A percentile compares a stretch with the other conserved stretches of the same genome.
Conservation (phyloP, 768 basidiomycete genomes). For the Russula virescens region DNA sequence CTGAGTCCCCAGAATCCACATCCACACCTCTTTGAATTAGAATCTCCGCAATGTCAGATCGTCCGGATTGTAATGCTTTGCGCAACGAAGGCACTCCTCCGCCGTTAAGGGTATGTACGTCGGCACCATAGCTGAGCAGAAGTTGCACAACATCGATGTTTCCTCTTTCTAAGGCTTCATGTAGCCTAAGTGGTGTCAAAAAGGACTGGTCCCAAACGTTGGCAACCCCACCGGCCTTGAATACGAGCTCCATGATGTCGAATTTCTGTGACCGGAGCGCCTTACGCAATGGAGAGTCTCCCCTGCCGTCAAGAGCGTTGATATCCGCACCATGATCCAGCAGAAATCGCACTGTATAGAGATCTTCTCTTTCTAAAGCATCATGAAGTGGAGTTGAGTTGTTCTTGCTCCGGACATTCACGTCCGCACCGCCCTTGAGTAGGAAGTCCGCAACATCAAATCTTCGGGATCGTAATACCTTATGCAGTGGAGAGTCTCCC, state of each 20-base stretch:
- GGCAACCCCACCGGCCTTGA: not conserved
- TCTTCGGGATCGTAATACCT: no score
- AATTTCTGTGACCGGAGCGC: not conserved
- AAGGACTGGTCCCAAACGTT: not conserved
- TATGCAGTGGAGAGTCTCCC: no score
- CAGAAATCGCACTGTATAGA: not conserved
- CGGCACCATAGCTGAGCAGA: no score
- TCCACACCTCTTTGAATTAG: not conserved
- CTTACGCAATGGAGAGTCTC: not conserved
- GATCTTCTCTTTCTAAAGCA: not conserved
- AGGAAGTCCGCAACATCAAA: no score
- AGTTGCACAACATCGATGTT: not conserved
- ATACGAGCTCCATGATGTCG: not conserved
- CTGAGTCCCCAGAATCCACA: not conserved
- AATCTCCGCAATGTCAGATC: no score
- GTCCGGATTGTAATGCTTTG: no score
- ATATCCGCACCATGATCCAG: no score
- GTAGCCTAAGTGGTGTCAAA: not conserved
- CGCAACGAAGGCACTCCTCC: no score
- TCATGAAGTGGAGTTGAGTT: not conserved
- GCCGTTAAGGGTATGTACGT: no score
- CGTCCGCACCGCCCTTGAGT: no score
- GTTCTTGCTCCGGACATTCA: not conserved
- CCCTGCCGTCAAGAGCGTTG: no score
- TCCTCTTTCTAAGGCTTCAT: not conserved